Evolutionary conservation across 345 rosid species (phyloP), one percentile per base, ranked within the genome.

Genomic region (Salix caprea): DNA sequence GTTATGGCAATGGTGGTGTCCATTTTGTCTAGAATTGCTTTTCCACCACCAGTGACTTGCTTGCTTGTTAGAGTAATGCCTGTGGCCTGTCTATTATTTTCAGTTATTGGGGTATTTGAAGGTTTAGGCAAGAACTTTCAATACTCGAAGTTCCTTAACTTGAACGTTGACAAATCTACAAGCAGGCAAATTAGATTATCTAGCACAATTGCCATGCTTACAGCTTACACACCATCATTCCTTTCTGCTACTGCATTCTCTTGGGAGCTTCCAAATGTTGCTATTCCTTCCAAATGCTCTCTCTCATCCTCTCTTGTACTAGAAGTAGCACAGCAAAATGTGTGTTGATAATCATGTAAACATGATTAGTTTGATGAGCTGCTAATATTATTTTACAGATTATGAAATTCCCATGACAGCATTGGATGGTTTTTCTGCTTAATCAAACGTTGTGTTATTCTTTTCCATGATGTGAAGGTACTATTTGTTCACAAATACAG

Each of bases 191-290:
- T 61, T 28, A 68, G 69, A 9, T 65, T 92, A 44, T 85, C 96
- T 0, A 82, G 96, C 71, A 80, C 84, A 78, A 83, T 3, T 39
- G 96, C 93, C 34, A 90, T 94, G 97, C 84, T 90, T 11, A 4
- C 81, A 26, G 2, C 80, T 16, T 94, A 92, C 14, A 54, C 90
- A 1, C 97, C 96, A 0, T 89, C 98, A 2, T 87, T 92, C 73
- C 74, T 91, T 7, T 87, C 84, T 0, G 88, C 84, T 15, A 44
- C 81, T 7, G 84, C 87, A 67, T 89, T 96, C 78, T 89, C 90
- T 76, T 68, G 71, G 69, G 7, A 85, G 66, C 72, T 90, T 50
- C 90, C 89, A 1, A 68, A 75, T 16, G 84, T 77, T 34, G 83
- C 73, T 73, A 69, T 83, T 71, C 30, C 30, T 28, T 28, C 30